phyloP scores from a whole-genome alignment of 352 stramenopile genomes.

The Globisporangium orthogonon region DNA sequence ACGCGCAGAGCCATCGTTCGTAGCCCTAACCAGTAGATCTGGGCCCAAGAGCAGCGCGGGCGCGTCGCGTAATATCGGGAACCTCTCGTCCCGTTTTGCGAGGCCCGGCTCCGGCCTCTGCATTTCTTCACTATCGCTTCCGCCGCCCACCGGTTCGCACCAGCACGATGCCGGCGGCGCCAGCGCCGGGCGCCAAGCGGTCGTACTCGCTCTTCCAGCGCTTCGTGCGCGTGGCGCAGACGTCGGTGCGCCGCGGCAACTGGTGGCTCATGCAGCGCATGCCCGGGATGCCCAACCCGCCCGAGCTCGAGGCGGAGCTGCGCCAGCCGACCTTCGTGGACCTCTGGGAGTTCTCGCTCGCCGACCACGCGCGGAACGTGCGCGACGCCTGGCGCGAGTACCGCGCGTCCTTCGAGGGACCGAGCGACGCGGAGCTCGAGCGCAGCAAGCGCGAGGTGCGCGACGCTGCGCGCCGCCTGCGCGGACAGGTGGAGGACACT shows the following conservation, averaged over 20 bases:
- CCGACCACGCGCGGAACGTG: constrained; percentile 57
- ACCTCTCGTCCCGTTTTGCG: too few relatives aligned
- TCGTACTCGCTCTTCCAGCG: constrained; percentile 78
- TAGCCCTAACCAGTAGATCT: neutral
- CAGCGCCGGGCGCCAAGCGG: constrained; percentile 23
- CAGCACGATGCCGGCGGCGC: neutral
- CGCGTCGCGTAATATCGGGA: too few relatives aligned
- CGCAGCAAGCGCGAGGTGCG: constrained; percentile 61
- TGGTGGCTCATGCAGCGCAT: constrained; percentile 50
- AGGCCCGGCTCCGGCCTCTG: neutral
- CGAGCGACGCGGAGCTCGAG: constrained; percentile 51
- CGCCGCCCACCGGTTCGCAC: neutral
- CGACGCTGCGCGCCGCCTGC: constrained; percentile 31
- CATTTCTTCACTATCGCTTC: neutral
- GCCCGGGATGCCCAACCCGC: constrained; percentile 65
- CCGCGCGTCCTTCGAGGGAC: constrained; percentile 45
- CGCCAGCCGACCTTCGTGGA: constrained; percentile 52
- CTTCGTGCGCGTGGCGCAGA: constrained; percentile 63
- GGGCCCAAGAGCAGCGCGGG: too few relatives aligned
- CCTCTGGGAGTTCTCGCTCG: constrained; percentile 73
- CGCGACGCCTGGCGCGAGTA: constrained; percentile 72
- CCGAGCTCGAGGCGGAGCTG: constrained; percentile 39
- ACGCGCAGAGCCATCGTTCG: constrained; percentile 11
- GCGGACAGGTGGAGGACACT: constrained; percentile 50
- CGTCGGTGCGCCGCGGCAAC: constrained; percentile 38